Evolutionary conservation across 495 filamentous ascomycete species (phyloP).

Genomic region (Aspergillus conjunctus): DNA sequence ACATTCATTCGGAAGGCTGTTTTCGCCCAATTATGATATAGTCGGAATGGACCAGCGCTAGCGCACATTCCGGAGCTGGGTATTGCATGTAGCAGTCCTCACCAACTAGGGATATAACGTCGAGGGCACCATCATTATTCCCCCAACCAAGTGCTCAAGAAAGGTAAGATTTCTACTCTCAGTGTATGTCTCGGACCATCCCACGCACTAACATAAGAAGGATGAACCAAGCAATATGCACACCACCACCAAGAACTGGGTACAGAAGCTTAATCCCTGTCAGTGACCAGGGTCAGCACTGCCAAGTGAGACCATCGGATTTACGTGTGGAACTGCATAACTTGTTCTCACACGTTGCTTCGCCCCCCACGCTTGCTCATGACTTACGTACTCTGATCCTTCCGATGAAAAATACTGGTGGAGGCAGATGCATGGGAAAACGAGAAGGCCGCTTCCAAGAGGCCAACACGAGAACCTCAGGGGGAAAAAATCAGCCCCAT

Average conservation of each 20-base stretch:
- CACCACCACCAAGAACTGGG: not conserved
- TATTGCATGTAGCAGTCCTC: constrained; percentile 1
- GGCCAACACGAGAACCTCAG: not conserved
- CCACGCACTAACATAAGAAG: not conserved
- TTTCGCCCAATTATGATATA: not conserved
- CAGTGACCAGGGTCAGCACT: not conserved
- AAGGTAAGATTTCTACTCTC: not conserved
- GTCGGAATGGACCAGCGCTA: constrained; percentile 14
- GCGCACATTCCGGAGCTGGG: constrained; percentile 14
- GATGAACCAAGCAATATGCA: not conserved
- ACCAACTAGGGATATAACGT: constrained; percentile 5
- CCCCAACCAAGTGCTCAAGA: not conserved
- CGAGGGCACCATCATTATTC: not conserved
- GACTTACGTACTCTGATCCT: not conserved
- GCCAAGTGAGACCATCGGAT: not conserved
- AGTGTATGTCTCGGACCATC: too few species aligned
- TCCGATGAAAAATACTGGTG: not conserved
- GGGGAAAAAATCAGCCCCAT: not conserved
- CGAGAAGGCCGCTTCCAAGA: too few species aligned
- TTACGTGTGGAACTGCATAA: not conserved
- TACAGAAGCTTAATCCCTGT: not conserved
- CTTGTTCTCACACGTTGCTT: not conserved
- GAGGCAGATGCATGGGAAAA: too few species aligned
- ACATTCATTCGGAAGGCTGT: constrained; percentile 8
- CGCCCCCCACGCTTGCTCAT: not conserved